phyloP scores from a whole-genome alignment of 345 rosid genomes.

The Passiflora organensis region DNA sequence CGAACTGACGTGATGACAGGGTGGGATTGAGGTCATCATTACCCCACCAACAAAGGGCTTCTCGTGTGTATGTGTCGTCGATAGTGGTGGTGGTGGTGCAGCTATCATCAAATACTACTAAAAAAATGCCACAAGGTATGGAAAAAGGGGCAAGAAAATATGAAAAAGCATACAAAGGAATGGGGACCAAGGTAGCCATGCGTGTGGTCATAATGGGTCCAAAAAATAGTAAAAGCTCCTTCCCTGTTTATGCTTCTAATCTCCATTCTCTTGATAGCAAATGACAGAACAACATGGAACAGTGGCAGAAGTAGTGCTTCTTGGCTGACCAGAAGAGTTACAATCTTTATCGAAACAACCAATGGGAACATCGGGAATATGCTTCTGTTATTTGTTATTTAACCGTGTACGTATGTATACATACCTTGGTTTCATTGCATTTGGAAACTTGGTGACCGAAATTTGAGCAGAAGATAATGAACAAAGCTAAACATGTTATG shows the following conservation, averaged over 20 bases:
- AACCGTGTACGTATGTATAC: no score
- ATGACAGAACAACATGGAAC: conserved; percentile 4
- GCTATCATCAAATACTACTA: conserved; percentile 51
- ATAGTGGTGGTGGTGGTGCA: conserved; percentile 47
- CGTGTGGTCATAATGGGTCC: conserved; percentile 64
- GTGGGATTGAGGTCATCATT: no score
- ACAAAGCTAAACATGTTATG: conserved; percentile 2
- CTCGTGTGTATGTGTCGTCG: conserved; percentile 31
- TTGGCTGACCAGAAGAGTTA: no score
- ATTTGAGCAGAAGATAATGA: no score
- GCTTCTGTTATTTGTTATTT: no score
- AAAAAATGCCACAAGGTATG: conserved; percentile 6
- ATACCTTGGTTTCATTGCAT: no score
- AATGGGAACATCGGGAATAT: no score
- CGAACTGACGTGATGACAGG: conserved; percentile 48
- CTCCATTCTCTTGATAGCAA: conserved; percentile 1
- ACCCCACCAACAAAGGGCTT: no score
- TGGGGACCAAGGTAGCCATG: conserved; percentile 76
- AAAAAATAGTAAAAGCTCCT: conserved; percentile 11
- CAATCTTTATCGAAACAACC: no score
- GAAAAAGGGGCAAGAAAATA: conserved; percentile 27
- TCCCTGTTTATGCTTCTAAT: neutral
- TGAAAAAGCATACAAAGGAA: conserved; percentile 33
- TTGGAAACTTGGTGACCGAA: no score
- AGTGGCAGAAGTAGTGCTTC: no score